phyloP scores from a whole-genome alignment of 2,329 filamentous ascomycete species.

The Diaporthe longicolla region DNA sequence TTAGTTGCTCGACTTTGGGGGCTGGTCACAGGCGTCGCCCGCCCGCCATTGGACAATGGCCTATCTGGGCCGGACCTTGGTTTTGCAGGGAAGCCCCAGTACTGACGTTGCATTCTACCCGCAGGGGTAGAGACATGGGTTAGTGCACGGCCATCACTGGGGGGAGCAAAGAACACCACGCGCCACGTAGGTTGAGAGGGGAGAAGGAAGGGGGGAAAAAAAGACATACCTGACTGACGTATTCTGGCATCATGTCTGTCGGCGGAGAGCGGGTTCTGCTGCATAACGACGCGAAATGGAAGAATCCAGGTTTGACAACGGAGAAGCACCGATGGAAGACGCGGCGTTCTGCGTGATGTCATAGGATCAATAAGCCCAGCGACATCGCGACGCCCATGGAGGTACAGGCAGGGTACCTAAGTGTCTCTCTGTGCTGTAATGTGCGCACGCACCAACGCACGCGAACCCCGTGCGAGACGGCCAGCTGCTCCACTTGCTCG shows the following conservation, averaged over 20 bases:
- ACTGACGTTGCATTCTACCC: background rate
- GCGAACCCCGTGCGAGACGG: constrained; percentile 24
- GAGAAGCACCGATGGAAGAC: constrained; percentile 9
- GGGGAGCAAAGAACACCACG: constrained; percentile 5
- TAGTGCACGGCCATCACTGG: constrained; percentile 15
- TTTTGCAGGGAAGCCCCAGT: constrained; percentile 21
- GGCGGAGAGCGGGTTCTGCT: constrained; percentile 11
- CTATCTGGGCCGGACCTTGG: constrained; percentile 19
- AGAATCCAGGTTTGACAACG: background rate
- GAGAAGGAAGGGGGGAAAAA: background rate
- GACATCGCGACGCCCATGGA: background rate
- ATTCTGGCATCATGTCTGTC: constrained; percentile 6
- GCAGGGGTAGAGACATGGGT: constrained; percentile 31
- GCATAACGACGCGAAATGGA: background rate
- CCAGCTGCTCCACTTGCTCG: constrained; percentile 28
- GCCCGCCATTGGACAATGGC: constrained; percentile 39
- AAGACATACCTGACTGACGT: constrained; percentile 5
- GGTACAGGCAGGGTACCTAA: background rate
- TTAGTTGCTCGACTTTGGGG: constrained; percentile 19
- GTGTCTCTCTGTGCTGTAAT: background rate
- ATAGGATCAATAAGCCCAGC: background rate
- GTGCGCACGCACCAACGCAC: constrained; percentile 10
- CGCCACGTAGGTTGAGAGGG: constrained; percentile 7
- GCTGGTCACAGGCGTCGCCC: constrained; percentile 35
- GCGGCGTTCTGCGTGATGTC: background rate